Conservation (phyloP, 2,329 filamentous ascomycete genomes). For the Penicillium italicum region DNA sequence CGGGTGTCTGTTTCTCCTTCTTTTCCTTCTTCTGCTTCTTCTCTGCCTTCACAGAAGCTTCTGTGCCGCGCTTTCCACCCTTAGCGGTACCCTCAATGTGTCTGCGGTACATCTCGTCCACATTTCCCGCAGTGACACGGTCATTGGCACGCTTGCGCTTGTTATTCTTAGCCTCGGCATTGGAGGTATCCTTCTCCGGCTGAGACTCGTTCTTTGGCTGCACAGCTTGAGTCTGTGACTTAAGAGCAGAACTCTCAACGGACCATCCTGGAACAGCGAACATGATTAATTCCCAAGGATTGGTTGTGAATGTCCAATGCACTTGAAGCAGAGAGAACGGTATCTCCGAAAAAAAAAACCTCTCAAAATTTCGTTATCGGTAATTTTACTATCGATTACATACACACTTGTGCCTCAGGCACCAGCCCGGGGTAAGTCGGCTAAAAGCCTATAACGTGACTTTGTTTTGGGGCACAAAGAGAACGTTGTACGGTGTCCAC, state of each 20-base stretch:
- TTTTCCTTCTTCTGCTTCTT: constrained; percentile 31
- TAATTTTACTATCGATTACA: constrained; percentile 9
- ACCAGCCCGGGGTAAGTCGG: background rate
- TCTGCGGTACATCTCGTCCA: constrained; percentile 73
- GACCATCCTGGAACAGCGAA: constrained; percentile 95
- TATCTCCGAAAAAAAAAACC: background rate
- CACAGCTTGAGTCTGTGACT: constrained; percentile 62
- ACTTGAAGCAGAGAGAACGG: background rate
- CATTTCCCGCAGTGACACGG: constrained; percentile 63
- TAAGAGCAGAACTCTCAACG: constrained; percentile 67
- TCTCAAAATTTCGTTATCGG: constrained; percentile 12
- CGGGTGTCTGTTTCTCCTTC: constrained; percentile 25
- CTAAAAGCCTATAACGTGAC: background rate
- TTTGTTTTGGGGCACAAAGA: background rate
- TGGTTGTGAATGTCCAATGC: background rate
- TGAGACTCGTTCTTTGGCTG: constrained; percentile 60
- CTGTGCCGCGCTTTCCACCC: constrained; percentile 39
- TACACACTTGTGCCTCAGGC: background rate
- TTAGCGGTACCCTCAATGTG: constrained; percentile 67
- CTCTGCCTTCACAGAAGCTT: constrained; percentile 19
- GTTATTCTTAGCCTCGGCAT: constrained; percentile 41
- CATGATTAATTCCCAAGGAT: constrained; percentile 49
- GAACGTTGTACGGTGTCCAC: background rate
- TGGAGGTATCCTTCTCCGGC: constrained; percentile 27
- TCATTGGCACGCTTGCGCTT: constrained; percentile 50